These are phyloP conservation scores for Abortiporus biennis DNA, from an alignment of 1,284 basidiomycete species.

Conservation along the genomic window DNA sequence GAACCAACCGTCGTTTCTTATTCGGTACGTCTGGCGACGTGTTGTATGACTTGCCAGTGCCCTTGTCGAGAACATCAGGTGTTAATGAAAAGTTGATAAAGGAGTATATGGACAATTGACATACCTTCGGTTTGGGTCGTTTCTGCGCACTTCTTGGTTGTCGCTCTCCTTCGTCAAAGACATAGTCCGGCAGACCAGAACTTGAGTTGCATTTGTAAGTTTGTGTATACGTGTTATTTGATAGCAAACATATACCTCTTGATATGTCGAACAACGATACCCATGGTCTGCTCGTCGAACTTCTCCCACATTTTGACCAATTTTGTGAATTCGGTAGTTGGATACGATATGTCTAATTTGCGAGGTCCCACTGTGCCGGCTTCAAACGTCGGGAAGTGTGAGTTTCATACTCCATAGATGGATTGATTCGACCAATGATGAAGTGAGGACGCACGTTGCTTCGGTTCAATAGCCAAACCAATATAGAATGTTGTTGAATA, in stretches of 20 bases:
- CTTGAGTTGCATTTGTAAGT: constrained; percentile 32
- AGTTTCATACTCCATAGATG: constrained; percentile 17
- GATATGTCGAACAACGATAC: constrained; percentile 90
- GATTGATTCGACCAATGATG: constrained; percentile 8
- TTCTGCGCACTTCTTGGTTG: constrained; percentile 60
- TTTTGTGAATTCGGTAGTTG: constrained; percentile 94
- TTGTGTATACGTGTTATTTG: neutral
- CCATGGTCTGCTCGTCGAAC: constrained; percentile 91
- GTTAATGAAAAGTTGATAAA: constrained; percentile 10
- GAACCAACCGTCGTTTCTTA: constrained; percentile 58
- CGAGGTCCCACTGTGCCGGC: constrained; percentile 68
- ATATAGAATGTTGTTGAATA: constrained; percentile 97
- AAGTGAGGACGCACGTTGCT: constrained; percentile 67
- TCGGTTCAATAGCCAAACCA: constrained; percentile 89
- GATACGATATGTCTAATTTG: constrained; percentile 93
- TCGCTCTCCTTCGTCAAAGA: constrained; percentile 77
- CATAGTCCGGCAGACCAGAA: constrained; percentile 71
- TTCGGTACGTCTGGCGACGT: constrained; percentile 67
- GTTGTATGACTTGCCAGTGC: constrained; percentile 54
- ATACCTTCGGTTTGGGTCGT: constrained; percentile 76
- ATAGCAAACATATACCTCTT: constrained; percentile 61
- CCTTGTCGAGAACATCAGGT: constrained; percentile 33
- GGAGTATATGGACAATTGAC: constrained; percentile 21
- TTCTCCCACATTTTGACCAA: constrained; percentile 95
- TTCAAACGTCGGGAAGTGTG: too few species aligned